A percentile compares a stretch with the other conserved stretches of the same genome.
phyloP scores from a whole-genome alignment of 1,284 basidiomycete genomes.

The Heimioporus retisporus region DNA sequence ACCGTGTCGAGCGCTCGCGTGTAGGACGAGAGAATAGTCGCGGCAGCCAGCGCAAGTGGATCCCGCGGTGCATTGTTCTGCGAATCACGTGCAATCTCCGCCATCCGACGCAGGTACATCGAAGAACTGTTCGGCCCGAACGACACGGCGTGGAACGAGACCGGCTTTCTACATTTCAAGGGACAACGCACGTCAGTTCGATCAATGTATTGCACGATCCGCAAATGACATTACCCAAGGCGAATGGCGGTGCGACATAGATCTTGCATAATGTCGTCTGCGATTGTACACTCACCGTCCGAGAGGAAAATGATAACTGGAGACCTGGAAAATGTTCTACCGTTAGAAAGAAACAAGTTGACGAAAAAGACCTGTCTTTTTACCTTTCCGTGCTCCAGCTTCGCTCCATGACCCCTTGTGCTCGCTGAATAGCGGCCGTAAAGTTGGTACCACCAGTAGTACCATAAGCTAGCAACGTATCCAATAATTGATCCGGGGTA shows the following conservation, averaged over 20 bases:
- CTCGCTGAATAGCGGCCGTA: constrained; percentile 49
- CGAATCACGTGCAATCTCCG: constrained; percentile 58
- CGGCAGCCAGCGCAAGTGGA: constrained; percentile 32
- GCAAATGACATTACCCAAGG: constrained; percentile 38
- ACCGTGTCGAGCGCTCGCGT: constrained; percentile 66
- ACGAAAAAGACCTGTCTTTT: constrained; percentile 53
- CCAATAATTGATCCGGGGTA: constrained; percentile 58
- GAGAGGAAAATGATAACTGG: constrained; percentile 71
- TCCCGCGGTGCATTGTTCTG: constrained; percentile 55
- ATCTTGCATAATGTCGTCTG: constrained; percentile 50
- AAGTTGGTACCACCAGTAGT: constrained; percentile 61
- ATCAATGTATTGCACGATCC: not conserved
- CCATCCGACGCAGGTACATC: constrained; percentile 57
- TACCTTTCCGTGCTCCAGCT: constrained; percentile 55
- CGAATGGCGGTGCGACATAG: constrained; percentile 44
- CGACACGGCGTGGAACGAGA: constrained; percentile 68
- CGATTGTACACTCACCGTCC: constrained; percentile 51
- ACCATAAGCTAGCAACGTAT: constrained; percentile 46
- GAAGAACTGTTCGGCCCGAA: constrained; percentile 56
- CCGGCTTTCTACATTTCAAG: constrained; percentile 53
- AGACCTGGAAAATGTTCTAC: constrained; percentile 42
- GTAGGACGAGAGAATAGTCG: constrained; percentile 59
- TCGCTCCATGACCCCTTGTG: constrained; percentile 53
- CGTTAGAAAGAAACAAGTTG: not conserved
- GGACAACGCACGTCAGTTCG: not conserved